phyloP scores from a whole-genome alignment of 78 protist species.

The Dictyostelium capitatum region DNA sequence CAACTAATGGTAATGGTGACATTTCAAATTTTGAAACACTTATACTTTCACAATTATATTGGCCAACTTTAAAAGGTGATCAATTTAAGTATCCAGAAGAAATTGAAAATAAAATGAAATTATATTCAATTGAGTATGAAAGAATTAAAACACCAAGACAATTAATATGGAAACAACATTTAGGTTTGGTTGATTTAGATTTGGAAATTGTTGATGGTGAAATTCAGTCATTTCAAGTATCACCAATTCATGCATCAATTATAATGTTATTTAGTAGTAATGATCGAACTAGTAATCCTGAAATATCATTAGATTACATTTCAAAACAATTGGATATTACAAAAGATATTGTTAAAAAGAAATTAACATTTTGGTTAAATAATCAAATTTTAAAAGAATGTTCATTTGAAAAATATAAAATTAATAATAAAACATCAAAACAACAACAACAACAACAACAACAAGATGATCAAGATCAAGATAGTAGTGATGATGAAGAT shows the following conservation, averaged over 20 bases:
- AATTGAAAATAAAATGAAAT: slow-evolving; percentile 47
- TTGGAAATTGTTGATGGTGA: slow-evolving; percentile 59
- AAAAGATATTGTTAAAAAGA: slow-evolving; percentile 39
- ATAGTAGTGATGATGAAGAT: slow-evolving; percentile 16
- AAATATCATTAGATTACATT: slow-evolving; percentile 10
- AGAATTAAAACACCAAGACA: slow-evolving; percentile 86
- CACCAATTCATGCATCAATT: slow-evolving; percentile 85
- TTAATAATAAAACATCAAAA: background rate
- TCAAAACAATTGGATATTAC: slow-evolving; percentile 14
- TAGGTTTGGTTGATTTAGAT: slow-evolving; percentile 87
- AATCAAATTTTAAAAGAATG: slow-evolving; percentile 61
- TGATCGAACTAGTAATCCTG: background rate
- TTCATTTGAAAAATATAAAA: background rate
- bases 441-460: background rate
- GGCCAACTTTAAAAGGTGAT: slow-evolving; percentile 87
- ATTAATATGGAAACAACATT: slow-evolving; percentile 77
- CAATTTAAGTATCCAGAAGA: slow-evolving; percentile 38
- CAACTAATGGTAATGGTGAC: background rate
- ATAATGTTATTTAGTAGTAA: slow-evolving; percentile 26
- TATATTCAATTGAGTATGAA: slow-evolving; percentile 58
- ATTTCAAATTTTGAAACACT: slow-evolving; percentile 5
- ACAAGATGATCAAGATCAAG: slow-evolving; percentile 1
- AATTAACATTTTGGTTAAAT: slow-evolving; percentile 78
- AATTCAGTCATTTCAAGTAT: slow-evolving; percentile 26
- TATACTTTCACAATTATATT: slow-evolving; percentile 81